A percentile compares a stretch with the other conserved stretches of the same genome.
These are phyloP conservation scores for Polytrichum formosum DNA, from an alignment of 225 moss, liverwort and hornwort genomes.

Conservation along the genomic window DNA sequence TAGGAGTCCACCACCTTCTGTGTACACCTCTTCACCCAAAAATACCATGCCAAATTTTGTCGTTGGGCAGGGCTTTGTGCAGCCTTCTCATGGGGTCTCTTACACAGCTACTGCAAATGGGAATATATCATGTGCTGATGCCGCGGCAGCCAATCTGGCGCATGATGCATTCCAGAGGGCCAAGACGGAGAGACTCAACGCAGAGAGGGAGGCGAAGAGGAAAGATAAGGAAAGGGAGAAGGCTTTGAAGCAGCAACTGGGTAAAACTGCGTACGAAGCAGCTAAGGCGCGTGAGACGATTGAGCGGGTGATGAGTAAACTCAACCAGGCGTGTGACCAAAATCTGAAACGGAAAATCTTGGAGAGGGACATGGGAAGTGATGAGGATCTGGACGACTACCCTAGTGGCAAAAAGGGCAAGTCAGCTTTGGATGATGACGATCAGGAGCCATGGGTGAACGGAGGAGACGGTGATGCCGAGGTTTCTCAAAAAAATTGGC, in stretches of 20 bases:
- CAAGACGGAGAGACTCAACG: conserved; percentile 48
- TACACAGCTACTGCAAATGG: conserved; percentile 25
- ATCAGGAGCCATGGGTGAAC: conserved; percentile 17
- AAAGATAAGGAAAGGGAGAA: conserved; percentile 42
- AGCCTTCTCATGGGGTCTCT: conserved; percentile 9
- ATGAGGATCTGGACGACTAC: conserved; percentile 28
- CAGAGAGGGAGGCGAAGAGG: conserved; percentile 51
- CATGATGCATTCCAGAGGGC: conserved; percentile 45
- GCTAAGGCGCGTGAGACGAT: conserved; percentile 26
- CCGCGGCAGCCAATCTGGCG: conserved; percentile 41
- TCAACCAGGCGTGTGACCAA: conserved; percentile 31
- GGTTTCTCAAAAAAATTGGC: conserved; percentile 3
- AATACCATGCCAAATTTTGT: no score
- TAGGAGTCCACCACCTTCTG: not conserved
- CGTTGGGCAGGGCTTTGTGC: no score
- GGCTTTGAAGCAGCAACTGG: conserved; percentile 23
- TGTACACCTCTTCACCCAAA: not conserved
- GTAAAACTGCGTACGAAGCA: conserved; percentile 26
- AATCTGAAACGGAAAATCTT: conserved; percentile 33
- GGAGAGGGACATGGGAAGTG: conserved; percentile 14
- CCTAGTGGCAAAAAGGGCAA: conserved; percentile 45
- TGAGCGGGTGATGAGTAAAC: conserved; percentile 32
- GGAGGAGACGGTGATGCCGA: conserved; percentile 17
- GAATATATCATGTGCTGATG: conserved; percentile 29
- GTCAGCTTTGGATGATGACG: conserved; percentile 10